Evolutionary conservation across 805 yeast genomes (phyloP), one percentile per base, ranked within the genome.

Genomic region (Cyberlindnera mississippiensis): DNA sequence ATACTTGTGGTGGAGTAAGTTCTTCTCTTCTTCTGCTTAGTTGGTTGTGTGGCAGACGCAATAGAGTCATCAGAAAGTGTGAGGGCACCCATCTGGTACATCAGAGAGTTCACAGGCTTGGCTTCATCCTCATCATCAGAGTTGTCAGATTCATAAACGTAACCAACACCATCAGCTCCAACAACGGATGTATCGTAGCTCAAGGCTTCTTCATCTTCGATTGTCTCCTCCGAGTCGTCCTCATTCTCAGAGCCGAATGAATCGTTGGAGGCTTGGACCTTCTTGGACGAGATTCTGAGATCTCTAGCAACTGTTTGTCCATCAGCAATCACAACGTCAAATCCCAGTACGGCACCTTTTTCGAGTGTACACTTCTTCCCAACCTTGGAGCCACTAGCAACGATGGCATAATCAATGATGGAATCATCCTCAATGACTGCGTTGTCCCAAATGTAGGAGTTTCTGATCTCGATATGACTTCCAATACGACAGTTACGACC

Each of bases 401-500:
- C 71, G 26, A 91, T 80, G 1, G 93, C 71, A 52, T 79, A 76
- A 36, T 69, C 69, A 12, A 91, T 63, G 1, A 58, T 62, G 18
- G 76, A 70, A 37, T 78, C 72, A 59, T 88, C 91, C 40, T 75
- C 86, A 48, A 93, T 79, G 2, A 67, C 64, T 0, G 86, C 82
- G 49, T 85, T 77, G 53, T 88, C 95, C 96, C 96, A 91, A 35
- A 93, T 75, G 58, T 85, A 90, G 15, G 96, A 80, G 55, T 86
- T 81, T 35, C 68, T 73, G 35, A 93, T 78, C 2, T 50, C 62
- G 18, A 84, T 93, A 53, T 85, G 81, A 38, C 78, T 73, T 24
- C 97, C 98, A 53, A 93, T 87, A 41, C 67, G 74, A 64, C 96
- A 90, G 47, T 83, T 75, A 50, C 91, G 78, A 6, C 99, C 99